A percentile compares a stretch with the other conserved stretches of the same genome.
These are phyloP conservation scores for Pseudogymnoascus sp. DNA, from an alignment of 2,329 filamentous ascomycete genomes.

Conservation along the genomic window DNA sequence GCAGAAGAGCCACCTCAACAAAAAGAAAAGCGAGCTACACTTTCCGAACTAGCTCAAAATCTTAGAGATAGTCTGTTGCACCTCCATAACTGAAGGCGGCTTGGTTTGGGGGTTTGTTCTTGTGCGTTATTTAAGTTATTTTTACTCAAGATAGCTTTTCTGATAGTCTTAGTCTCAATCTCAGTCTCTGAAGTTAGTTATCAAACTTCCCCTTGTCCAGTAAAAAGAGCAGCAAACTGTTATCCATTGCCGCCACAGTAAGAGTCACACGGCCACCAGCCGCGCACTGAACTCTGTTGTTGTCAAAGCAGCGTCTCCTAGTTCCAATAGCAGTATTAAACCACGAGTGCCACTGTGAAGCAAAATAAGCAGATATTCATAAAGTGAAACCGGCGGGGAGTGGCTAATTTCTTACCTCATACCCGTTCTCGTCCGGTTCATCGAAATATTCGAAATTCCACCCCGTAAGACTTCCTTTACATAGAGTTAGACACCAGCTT, in stretches of 20 bases:
- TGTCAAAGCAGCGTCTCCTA: conserved; percentile 12
- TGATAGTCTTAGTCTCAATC: background rate
- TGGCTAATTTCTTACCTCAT: conserved; percentile 6
- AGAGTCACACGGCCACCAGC: conserved; percentile 13
- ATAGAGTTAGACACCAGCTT: background rate
- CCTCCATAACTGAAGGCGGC: background rate
- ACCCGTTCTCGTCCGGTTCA: background rate
- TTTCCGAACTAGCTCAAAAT: background rate
- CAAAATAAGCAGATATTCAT: background rate
- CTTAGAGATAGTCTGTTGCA: background rate
- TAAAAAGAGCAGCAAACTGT: background rate
- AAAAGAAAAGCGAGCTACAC: background rate
- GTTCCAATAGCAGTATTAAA: conserved; percentile 15
- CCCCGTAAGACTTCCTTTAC: background rate
- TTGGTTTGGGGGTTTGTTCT: background rate
- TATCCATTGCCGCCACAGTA: conserved; percentile 14
- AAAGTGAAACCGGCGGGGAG: background rate
- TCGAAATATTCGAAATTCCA: too few relatives aligned
- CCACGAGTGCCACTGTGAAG: conserved; percentile 12
- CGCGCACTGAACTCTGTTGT: conserved; percentile 13
- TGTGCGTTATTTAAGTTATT: background rate
- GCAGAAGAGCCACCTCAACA: conserved; percentile 14
- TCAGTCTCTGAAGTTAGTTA: background rate
- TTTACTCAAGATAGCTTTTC: background rate
- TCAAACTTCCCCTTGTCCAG: background rate